Percentiles rank a stretch among this genome's conserved stretches.
Evolutionary conservation across 768 basidiomycete species (phyloP).

Genomic region (Russula sp.): DNA sequence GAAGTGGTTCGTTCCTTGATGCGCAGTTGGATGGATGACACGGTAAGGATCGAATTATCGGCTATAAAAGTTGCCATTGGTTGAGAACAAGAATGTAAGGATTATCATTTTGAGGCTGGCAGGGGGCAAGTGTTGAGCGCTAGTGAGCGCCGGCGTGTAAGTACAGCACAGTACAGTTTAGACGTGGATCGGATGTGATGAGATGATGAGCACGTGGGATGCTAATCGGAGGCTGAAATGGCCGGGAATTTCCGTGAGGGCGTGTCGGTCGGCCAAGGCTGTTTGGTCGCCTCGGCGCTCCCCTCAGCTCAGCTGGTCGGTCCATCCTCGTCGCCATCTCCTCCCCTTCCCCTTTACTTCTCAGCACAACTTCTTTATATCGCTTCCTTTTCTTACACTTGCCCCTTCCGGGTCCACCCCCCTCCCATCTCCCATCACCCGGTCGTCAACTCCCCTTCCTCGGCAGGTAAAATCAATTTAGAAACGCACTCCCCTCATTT

Average conservation of each 20-base stretch:
- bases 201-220: not conserved
- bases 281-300: conserved; percentile 19
- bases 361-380: not conserved
- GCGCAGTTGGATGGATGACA: not conserved
- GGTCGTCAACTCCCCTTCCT: not conserved
- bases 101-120: not conserved
- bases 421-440: not conserved
- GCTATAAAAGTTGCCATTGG: not conserved
- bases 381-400: not conserved
- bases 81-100: not conserved
- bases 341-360: not conserved
- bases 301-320: not conserved
- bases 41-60: not conserved
- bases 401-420: not conserved
- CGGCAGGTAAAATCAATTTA: conserved; percentile 7
- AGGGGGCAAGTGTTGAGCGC: too few species aligned
- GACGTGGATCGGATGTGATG: too few species aligned
- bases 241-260: not conserved
- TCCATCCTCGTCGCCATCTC: conserved; percentile 14
- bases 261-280: conserved; percentile 3
- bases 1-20: not conserved
- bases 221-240: conserved; percentile 9
- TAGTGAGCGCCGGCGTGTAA: not conserved
- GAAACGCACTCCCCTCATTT: conserved; percentile 4
- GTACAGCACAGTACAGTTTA: not conserved